Evolutionary conservation across 2,329 filamentous ascomycete genomes (phyloP).

Genomic region (Lizonia empirigonia): DNA sequence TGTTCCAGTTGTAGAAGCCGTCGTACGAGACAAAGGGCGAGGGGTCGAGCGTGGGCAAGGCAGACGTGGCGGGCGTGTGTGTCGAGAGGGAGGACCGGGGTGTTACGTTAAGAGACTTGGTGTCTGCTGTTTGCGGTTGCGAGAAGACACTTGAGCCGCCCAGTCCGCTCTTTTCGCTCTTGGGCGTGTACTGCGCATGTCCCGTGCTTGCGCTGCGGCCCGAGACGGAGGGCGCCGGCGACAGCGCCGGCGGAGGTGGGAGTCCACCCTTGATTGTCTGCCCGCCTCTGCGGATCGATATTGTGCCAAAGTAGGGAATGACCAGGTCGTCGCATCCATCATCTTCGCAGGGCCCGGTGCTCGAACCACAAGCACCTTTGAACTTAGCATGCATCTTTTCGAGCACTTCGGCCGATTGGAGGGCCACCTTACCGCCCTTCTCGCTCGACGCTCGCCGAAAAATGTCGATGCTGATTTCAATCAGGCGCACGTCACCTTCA

Average conservation of each 20-base stretch:
- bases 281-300: slow-evolving; percentile 44
- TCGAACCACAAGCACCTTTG: slow-evolving; percentile 12
- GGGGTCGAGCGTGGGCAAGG: slow-evolving; percentile 20
- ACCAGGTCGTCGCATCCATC: slow-evolving; percentile 36
- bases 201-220: not conserved
- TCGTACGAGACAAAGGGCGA: slow-evolving; percentile 47
- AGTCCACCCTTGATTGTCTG: slow-evolving; percentile 2
- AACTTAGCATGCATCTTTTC: slow-evolving; percentile 46
- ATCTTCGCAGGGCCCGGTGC: slow-evolving; percentile 2
- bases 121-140: not conserved
- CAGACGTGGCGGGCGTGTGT: slow-evolving; percentile 16
- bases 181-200: slow-evolving; percentile 4
- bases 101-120: not conserved
- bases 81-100: slow-evolving; percentile 22
- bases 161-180: slow-evolving; percentile 5
- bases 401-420: slow-evolving; percentile 47
- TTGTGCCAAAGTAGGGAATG: slow-evolving; percentile 52
- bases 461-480: slow-evolving; percentile 51
- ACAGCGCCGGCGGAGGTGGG: not conserved
- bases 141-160: not conserved
- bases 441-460: slow-evolving; percentile 49
- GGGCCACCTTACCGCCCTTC: slow-evolving; percentile 50
- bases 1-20: slow-evolving; percentile 48
- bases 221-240: not conserved
- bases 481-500: slow-evolving; percentile 45